These are phyloP conservation scores for Akanthomyces lecanii DNA, from an alignment of 2,329 filamentous ascomycete species.

Conservation along the genomic window DNA sequence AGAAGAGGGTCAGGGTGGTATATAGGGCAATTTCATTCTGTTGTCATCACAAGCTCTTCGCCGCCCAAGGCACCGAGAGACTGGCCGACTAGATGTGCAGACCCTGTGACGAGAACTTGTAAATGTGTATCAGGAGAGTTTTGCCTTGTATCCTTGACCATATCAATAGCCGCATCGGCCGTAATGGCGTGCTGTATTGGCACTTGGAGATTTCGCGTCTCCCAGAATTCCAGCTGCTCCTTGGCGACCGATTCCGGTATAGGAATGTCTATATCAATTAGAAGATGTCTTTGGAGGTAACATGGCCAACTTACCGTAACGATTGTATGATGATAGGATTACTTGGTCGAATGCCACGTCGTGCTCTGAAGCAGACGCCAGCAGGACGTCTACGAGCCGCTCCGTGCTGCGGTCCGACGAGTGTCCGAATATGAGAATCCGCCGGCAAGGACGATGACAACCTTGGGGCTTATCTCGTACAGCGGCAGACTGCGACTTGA, in stretches of 20 bases:
- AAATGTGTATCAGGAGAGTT: neutral
- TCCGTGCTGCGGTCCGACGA: slow-evolving; percentile 6
- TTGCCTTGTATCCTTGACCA: neutral
- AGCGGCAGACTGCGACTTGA: neutral
- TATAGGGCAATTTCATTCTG: neutral
- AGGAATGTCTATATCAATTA: neutral
- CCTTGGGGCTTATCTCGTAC: neutral
- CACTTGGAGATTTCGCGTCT: neutral
- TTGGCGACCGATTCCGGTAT: neutral
- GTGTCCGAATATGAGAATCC: slow-evolving; percentile 1
- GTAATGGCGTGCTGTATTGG: neutral
- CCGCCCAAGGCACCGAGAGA: neutral
- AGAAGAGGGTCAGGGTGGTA: too few species aligned
- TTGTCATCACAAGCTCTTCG: neutral
- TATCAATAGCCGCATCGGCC: neutral
- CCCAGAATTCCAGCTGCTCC: neutral
- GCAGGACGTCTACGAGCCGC: neutral
- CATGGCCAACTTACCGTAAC: neutral
- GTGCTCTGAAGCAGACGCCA: neutral
- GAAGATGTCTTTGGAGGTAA: neutral
- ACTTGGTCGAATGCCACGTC: neutral
- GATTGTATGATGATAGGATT: neutral
- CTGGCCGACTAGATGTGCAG: slow-evolving; percentile 1
- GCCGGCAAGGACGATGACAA: neutral
- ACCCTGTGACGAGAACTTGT: neutral